Base-by-base conservation (phyloP, 768 basidiomycete genomes). In the Sporobolomyces roseus region DNA sequence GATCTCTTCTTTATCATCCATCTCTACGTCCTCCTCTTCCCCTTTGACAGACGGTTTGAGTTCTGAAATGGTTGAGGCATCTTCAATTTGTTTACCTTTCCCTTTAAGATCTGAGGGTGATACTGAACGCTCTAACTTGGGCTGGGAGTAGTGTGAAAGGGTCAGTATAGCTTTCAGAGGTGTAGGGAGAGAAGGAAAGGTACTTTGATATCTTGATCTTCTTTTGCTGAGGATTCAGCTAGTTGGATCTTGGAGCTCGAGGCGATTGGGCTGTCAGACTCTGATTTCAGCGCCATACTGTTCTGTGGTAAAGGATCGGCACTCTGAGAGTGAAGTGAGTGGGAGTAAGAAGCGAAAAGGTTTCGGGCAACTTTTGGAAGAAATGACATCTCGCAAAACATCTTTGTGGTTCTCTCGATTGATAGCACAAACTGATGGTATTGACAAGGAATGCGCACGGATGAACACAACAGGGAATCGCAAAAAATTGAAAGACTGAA, bases 211-310 rank as follows among this genome's bases (percentile, higher is more conserved):
- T 33, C 27, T 30, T 53, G 30, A 55, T 23, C 54, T 55, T n/a
- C 19, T 10, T 36, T 14, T 36, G 14, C 13, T 14, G 10, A 17
- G 5, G 23, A 30, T 27, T 38, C 52, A 6, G 33, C 12, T 21
- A n/a, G 14, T 13, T n/a, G 10, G 36, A n/a, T 30, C 54, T 55
- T 55, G 19, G 54, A 55, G 29, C 41, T 58, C 5, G 56, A 58
- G 3, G 56, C 56, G 3, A 58, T 25, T 4, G 56, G 56, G 12
- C 23, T 7, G 6, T 46, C 13, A 13, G 45, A n/a, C n/a, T n/a
- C n/a, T n/a, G 10, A 23, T 13, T 23, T 14, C 21, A 6, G 45
- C 7, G 45, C 12, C 7, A 10, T 13, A 13, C 45, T 46, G 45
- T 46, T 10, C 13, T 33, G n/a, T n/a, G n/a, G n/a, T n/a, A n/a